phyloP scores from a whole-genome alignment of 2,329 filamentous ascomycete species.

The Ampelomyces quisqualis region DNA sequence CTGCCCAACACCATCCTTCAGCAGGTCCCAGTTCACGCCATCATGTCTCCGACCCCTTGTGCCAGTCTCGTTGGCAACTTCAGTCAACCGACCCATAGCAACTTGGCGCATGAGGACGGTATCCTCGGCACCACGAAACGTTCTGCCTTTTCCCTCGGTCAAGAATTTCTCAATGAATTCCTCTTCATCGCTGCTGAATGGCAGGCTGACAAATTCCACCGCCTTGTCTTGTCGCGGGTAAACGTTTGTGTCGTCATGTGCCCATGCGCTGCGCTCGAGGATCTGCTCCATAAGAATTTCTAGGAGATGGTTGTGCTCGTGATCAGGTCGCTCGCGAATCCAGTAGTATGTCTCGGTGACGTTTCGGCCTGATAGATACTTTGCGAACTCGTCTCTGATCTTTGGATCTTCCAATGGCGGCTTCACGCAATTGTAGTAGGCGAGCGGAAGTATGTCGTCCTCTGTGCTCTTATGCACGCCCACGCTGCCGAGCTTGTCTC shows the following conservation, averaged over 20 bases:
- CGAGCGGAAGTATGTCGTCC: constrained; percentile 60
- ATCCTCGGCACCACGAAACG: constrained; percentile 66
- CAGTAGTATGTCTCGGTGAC: constrained; percentile 74
- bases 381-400: constrained; percentile 67
- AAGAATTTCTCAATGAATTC: constrained; percentile 72
- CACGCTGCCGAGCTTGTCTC: constrained; percentile 20
- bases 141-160: constrained; percentile 63
- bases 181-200: constrained; percentile 71
- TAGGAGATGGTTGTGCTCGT: constrained; percentile 65
- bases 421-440: constrained; percentile 75
- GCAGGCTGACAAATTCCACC: constrained; percentile 70
- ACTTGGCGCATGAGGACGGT: constrained; percentile 73
- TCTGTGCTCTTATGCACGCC: constrained; percentile 33
- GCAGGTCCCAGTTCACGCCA: constrained; percentile 54
- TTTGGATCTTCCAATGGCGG: constrained; percentile 67
- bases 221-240: constrained; percentile 56
- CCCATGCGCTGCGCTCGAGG: constrained; percentile 22
- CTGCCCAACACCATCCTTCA: constrained; percentile 40
- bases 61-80: constrained; percentile 38
- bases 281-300: constrained; percentile 59
- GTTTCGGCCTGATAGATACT: constrained; percentile 65
- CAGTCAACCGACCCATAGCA: constrained; percentile 61
- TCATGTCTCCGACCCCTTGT: constrained; percentile 50
- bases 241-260: constrained; percentile 8
- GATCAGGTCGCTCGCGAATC: constrained; percentile 63